phyloP scores from a whole-genome alignment of 192 early-diverging fungal genomes.

The Linnemannia zychae region DNA sequence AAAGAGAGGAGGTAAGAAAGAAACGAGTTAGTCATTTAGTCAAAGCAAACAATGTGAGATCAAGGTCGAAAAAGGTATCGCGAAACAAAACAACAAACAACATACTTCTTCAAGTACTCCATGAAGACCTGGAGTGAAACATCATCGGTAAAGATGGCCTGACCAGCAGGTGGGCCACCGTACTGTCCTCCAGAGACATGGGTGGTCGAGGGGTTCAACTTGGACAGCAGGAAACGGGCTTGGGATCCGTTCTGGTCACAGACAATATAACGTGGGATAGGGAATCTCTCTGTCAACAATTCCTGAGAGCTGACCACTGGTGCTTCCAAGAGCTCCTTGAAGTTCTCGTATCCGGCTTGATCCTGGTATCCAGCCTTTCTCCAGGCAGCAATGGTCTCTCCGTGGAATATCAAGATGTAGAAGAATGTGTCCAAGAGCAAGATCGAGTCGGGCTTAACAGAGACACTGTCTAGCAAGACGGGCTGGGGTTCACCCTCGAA shows the following conservation, averaged over 20 bases:
- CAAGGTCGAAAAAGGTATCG: neutral
- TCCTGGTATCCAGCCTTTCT: constrained; percentile 97
- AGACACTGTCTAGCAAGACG: constrained; percentile 96
- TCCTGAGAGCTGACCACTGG: constrained; percentile 92
- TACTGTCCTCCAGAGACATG: constrained; percentile 85
- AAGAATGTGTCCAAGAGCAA: constrained; percentile 98
- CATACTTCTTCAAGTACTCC: constrained; percentile 91
- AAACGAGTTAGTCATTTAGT: neutral
- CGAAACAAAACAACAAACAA: neutral
- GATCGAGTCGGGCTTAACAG: constrained; percentile 95
- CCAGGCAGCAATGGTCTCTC: constrained; percentile 97
- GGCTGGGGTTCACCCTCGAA: constrained; percentile 91
- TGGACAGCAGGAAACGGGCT: constrained; percentile 97
- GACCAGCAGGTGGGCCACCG: constrained; percentile 73
- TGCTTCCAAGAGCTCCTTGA: constrained; percentile 92
- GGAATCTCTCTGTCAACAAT: constrained; percentile 93
- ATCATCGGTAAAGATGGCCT: constrained; percentile 98
- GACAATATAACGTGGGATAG: constrained; percentile 98
- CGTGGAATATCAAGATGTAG: constrained; percentile 99
- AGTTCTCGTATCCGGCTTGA: constrained; percentile 93
- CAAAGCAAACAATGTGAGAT: neutral
- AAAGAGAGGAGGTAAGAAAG: neutral
- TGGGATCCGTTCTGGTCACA: constrained; percentile 98
- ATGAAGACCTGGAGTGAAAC: constrained; percentile 98
- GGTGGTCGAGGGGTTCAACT: constrained; percentile 99